Base-by-base conservation (phyloP, 1,284 basidiomycete species). In the Cutaneotrichosporon mucoides region DNA sequence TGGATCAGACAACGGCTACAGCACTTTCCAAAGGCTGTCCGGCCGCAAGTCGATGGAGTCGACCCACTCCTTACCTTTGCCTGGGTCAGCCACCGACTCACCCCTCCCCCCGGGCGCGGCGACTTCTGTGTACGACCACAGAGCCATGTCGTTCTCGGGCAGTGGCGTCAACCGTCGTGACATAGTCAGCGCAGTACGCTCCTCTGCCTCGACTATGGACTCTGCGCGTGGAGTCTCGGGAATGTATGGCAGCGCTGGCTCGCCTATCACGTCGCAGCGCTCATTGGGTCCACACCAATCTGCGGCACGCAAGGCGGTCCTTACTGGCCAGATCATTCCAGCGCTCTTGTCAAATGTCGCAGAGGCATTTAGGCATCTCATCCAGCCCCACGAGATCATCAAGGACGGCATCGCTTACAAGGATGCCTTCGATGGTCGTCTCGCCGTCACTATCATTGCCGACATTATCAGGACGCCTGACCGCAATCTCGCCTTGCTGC, bases 381-480 rank as follows among this genome's bases (percentile, higher is more conserved):
- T 99, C 70, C 73, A 81, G 8, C 81, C 93, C 34, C 74, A 83
- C 9, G 94, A 98, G 75, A 84, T 89, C 44, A 80, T 89, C 73
- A 99, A 99, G 76, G 93, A 99, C 72, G 95, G 92, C 0, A 84
- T 99, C 66, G 91, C 92, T 4, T 99, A 99, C 81, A 92, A 90
- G 70, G 90, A 95, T 70, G 86, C 92, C 1, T 99, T 99, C 70
- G 94, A 98, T 73, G 96, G 96, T 2, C 86, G 92, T 13, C 91
- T 96, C 71, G 96, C 96, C 0, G 95, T 99, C 36, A 90, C 95
- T 77, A 89, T 91, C 78, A 91, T 99, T 66, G 89, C 92, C 15
- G 92, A 94, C 72, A 95, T 99, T 76, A 97, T 98, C 83, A 95
- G 94, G 79, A 99, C 95, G 3, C 92, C 92, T 6, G 96, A 99